Evolutionary conservation across 2,329 filamentous ascomycete species (phyloP), one percentile per base, ranked within the genome.

Genomic region (Volutella citrinella): DNA sequence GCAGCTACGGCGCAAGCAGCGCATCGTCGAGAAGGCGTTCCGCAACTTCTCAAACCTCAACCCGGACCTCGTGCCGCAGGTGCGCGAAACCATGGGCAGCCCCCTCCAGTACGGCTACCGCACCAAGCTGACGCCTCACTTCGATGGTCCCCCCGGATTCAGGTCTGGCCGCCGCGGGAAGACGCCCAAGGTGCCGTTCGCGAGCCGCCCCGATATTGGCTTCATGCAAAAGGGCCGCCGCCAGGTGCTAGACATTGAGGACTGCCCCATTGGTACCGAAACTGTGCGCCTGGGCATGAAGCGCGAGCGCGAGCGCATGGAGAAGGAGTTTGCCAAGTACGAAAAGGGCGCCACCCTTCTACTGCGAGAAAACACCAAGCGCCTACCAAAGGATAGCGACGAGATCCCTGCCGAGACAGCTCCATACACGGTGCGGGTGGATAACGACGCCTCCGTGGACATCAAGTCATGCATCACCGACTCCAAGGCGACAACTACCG

Each of bases 61-160:
- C 1, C 77, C 84, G 0, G 80, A 85, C 39, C 69, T 85, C 14
- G 71, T 97, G 2, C 93, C 93, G 3, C 56, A 74, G 4, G 76
- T 97, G 36, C 76, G 74, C 30, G 85, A 94, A 46, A 98, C 93
- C 8, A 89, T 96, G 52, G 86, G 85, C 29, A 95, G 87, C 25
- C 93, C 93, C 4, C 64, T 95, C 42, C 82, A 95, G 63, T 97
- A 94, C 62, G 86, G 84, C 36, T 98, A 98, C 69, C 80, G 93
- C 34, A 98, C 93, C 14, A 98, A 98, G 66, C 74, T 98, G 47
- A 98, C 93, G 13, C 93, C 93, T 18, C 93, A 98, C 63, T 98
- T 97, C 57, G 85, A 95, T 56, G 85, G 80, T 0, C 87, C 89
- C 2, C 78, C 79, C 6, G 73, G 68, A 23, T 65, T 53, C 56